These are phyloP conservation scores for apple (Malus domestica) DNA, from an alignment of 306 rosid species.

Conservation along the genomic window DNA sequence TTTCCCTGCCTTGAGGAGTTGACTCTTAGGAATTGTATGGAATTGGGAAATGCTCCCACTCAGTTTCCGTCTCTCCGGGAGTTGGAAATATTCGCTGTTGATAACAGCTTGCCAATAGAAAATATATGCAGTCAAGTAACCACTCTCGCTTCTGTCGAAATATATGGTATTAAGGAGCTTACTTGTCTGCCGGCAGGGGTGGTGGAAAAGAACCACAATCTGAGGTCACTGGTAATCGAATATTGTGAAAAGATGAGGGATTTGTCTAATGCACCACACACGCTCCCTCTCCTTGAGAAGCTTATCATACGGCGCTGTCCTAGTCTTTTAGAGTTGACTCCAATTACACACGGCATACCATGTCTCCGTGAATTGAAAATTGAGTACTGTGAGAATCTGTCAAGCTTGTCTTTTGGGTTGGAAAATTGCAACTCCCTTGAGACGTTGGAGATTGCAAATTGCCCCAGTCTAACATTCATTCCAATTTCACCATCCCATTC, in stretches of 20 bases:
- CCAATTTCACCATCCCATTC: neutral
- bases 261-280: neutral
- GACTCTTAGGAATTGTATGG: neutral
- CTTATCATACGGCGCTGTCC: rapidly evolving
- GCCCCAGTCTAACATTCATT: neutral
- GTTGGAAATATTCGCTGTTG: neutral
- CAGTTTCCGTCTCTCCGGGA: neutral
- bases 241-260: neutral
- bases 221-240: neutral
- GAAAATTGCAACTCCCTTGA: neutral
- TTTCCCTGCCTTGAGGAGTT: neutral
- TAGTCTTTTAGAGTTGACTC: neutral
- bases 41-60: neutral
- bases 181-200: neutral
- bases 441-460: neutral
- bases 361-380: neutral
- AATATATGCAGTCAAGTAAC: neutral
- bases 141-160: neutral
- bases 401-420: neutral
- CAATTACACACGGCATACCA: neutral
- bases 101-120: neutral
- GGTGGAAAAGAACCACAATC: neutral
- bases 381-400: neutral
- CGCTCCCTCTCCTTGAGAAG: neutral
- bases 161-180: neutral